Evolutionary conservation across 2,329 filamentous ascomycete species (phyloP), one percentile per base, ranked within the genome.

Genomic region (Mollisiaceae sp.): DNA sequence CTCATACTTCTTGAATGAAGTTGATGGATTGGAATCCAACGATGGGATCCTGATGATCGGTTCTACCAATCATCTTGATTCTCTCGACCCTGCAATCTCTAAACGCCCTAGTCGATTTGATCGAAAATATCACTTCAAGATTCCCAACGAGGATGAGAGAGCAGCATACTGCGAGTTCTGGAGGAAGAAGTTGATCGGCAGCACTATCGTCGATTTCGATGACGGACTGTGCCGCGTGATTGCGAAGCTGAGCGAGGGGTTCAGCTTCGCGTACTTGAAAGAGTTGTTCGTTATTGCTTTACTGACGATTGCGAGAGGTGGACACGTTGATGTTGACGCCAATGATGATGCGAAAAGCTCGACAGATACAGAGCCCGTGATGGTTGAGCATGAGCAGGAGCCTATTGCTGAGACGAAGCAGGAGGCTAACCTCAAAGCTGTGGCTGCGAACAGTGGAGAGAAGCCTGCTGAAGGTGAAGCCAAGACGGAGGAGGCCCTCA

Each of bases 1-100:
- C 20, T 87, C 84, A 59, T 92, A 90, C 78, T 92, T 92, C 76
- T 80, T 92, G 56, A 92, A 92, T 72, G 88, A 91, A 75, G 86
- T 91, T 1, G 89, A 92, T 69, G 89, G 89, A 0, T 82, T 92
- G 9, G 85, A 86, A 70, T 83, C 81, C 67, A 92, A 92, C 67
- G 87, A 91, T 68, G 90, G 89, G 11, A 90, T 91, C 59, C 84
- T 91, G 70, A 89, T 92, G 78, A 80, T 90, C 20, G 88, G 85
- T 24, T 87, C 83, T 45, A 90, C 88, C 0, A 90, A 90, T 71
- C 82, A 87, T 69, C 81, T 91, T 4, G 87, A 91, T 43, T 81
- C 82, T 1, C 78, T 92, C 5, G 89, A 91, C 70, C 87, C 89
- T 0, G 89, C 88, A 8, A 89, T 89, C 41, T 80, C 84, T 2